A percentile compares a stretch with the other conserved stretches of the same genome.
These are phyloP conservation scores for Megacollybia platyphylla DNA, from an alignment of 1,284 basidiomycete genomes.

Conservation along the genomic window DNA sequence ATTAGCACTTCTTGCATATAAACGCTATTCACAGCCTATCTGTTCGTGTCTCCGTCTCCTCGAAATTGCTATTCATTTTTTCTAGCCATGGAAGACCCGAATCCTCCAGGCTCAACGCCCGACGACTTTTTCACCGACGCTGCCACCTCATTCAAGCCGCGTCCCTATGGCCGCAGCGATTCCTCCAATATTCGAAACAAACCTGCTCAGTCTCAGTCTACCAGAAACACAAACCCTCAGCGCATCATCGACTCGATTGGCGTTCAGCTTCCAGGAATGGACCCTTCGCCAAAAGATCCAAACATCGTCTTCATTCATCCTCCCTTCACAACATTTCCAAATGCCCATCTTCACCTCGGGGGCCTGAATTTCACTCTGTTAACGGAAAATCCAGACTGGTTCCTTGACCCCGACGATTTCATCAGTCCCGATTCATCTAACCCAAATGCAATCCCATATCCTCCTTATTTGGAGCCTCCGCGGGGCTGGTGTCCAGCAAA, in stretches of 20 bases:
- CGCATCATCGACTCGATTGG: conserved; percentile 20
- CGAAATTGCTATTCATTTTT: conserved; percentile 9
- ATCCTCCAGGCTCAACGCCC: conserved; percentile 8
- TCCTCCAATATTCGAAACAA: conserved; percentile 10
- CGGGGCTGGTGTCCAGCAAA: conserved; percentile 71
- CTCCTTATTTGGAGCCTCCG: conserved; percentile 62
- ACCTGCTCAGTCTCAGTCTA: conserved; percentile 13
- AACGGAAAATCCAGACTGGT: conserved; percentile 65
- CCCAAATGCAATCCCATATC: conserved; percentile 46
- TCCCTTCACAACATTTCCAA: conserved; percentile 54
- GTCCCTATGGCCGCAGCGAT: conserved; percentile 35
- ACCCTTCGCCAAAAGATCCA: conserved; percentile 50
- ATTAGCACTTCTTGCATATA: too few relatives aligned
- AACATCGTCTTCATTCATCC: conserved; percentile 56
- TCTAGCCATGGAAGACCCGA: conserved; percentile 7
- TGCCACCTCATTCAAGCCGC: conserved; percentile 44
- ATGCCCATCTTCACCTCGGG: conserved; percentile 43
- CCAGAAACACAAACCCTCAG: neutral
- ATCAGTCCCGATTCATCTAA: conserved; percentile 32
- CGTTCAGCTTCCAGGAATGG: conserved; percentile 42
- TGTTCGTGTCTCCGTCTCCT: conserved; percentile 5
- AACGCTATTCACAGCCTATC: too few relatives aligned
- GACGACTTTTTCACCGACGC: conserved; percentile 48
- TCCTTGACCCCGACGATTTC: conserved; percentile 57
- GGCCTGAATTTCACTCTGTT: conserved; percentile 57